Evolutionary conservation across 2,329 filamentous ascomycete species (phyloP), one percentile per base, ranked within the genome.

Genomic region (Trichoderma pleuroti): DNA sequence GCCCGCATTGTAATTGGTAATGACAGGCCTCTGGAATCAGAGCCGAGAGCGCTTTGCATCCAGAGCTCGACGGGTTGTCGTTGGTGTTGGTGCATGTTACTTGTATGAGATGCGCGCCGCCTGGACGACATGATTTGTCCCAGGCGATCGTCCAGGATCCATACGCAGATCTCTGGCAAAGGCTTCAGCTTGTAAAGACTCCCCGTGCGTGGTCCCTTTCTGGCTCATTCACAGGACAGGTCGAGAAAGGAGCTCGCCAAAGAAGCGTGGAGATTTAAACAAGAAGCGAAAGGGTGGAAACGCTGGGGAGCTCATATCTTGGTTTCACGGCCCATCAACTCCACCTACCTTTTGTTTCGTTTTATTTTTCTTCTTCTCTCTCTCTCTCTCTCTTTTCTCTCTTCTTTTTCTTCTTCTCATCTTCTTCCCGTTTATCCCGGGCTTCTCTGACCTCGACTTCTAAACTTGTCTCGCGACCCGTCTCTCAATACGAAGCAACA

Each of bases 261-360:
- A 16, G 16, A 59, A 32, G 32, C 65, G 65, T n/a, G 54, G 65
- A 59, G 54, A 61, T 68, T 56, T 56, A 68, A 61, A 60, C 65
- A 68, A 52, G 56, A 68, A 52, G 42, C 65, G 28, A 52, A 34
- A 36, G 26, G 28, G 63, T 66, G 63, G 63, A 66, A 66, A 66
- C 63, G 32, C 63, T 56, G 46, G 46, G 49, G 32, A 66, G 56
- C 46, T 60, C 39, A 49, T 49, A 68, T 59, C 54, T 60, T 32
- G 54, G 54, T 26, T 61, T 68, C 65, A 61, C 56, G 56, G 49
- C 34, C 60, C 62, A 61, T 65, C 71, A 62, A 39, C 70, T 60
- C 18, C 60, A 62, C 28, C 57, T n/a, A 30, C 46, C 46, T 21
- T 42, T 49, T 52, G 21, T 32, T 63, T 68, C 63, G 59, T 63